Conservation (phyloP, 257 asterid species). For the Plectranthus barbatus region DNA sequence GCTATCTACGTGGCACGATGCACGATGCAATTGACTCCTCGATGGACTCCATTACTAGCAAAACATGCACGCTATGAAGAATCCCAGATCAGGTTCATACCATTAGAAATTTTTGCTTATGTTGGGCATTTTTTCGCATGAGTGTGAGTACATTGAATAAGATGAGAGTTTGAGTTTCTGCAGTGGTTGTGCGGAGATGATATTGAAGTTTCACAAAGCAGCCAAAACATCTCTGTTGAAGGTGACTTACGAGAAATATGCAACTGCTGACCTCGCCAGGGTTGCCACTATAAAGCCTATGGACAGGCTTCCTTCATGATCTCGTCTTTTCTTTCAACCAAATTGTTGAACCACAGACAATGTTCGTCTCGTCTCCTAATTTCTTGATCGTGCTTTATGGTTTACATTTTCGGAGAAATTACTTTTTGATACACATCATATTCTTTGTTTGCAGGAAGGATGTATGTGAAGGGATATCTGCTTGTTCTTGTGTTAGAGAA, state of each 20-base stretch:
- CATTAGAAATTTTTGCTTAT: neutral
- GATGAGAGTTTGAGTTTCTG: neutral
- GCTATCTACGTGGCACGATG: constrained; percentile 85
- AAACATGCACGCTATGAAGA: constrained; percentile 60
- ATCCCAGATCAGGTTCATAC: constrained; percentile 56
- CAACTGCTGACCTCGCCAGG: constrained; percentile 27
- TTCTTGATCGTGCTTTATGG: too few relatives aligned
- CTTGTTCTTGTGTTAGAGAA: neutral
- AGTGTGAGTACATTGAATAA: constrained; percentile 2
- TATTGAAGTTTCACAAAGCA: constrained; percentile 69
- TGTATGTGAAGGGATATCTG: neutral
- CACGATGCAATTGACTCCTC: constrained; percentile 54
- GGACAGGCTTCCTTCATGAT: constrained; percentile 44
- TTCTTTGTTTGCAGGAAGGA: constrained; percentile 3
- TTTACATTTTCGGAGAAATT: neutral
- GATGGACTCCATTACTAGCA: constrained; percentile 73
- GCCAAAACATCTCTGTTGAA: constrained; percentile 51
- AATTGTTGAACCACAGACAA: neutral
- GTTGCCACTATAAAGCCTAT: constrained; percentile 68
- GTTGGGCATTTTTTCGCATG: neutral
- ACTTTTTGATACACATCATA: neutral
- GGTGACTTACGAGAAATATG: constrained; percentile 66
- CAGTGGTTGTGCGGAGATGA: constrained; percentile 77
- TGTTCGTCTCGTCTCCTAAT: neutral
- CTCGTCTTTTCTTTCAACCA: neutral